A percentile compares a stretch with the other conserved stretches of the same genome.
Conservation (phyloP, 169 alveolate species). For the Plasmodium gonderi region DNA sequence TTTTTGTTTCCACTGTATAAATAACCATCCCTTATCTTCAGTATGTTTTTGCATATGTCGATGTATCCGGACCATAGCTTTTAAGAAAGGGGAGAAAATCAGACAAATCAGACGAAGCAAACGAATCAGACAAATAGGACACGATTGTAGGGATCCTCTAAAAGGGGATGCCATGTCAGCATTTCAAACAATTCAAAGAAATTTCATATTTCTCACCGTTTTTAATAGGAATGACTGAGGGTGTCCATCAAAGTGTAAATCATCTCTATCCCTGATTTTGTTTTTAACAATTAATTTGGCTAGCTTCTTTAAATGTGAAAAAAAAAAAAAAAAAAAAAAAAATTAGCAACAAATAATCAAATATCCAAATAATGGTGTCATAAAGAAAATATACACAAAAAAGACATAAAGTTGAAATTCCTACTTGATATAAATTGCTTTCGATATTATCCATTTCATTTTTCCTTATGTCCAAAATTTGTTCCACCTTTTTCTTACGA, state of each 20-base stretch:
- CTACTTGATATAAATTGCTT: constrained; percentile 8
- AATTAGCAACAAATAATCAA: neutral
- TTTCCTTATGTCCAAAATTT: constrained; percentile 8
- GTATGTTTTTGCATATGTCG: constrained; percentile 42
- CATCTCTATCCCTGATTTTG: constrained; percentile 39
- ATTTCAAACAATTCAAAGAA: neutral
- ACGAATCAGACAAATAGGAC: neutral
- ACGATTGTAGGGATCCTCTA: too few species aligned
- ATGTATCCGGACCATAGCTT: constrained; percentile 57
- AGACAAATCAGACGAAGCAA: neutral
- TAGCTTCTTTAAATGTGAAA: constrained; percentile 1
- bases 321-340: neutral
- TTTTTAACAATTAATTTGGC: constrained; percentile 20
- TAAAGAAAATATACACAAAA: neutral
- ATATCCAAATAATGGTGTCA: neutral
- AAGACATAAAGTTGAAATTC: neutral
- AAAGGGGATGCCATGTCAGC: too few species aligned
- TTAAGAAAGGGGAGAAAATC: neutral
- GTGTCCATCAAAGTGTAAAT: constrained; percentile 56
- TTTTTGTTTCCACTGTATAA: constrained; percentile 23
- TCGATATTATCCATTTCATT: constrained; percentile 37
- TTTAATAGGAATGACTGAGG: constrained; percentile 39
- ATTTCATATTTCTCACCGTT: neutral
- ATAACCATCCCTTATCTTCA: constrained; percentile 29
- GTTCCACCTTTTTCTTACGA: neutral